Conservation (phyloP, 1,139 yeast genomes). For the Geotrichum fermentans region DNA sequence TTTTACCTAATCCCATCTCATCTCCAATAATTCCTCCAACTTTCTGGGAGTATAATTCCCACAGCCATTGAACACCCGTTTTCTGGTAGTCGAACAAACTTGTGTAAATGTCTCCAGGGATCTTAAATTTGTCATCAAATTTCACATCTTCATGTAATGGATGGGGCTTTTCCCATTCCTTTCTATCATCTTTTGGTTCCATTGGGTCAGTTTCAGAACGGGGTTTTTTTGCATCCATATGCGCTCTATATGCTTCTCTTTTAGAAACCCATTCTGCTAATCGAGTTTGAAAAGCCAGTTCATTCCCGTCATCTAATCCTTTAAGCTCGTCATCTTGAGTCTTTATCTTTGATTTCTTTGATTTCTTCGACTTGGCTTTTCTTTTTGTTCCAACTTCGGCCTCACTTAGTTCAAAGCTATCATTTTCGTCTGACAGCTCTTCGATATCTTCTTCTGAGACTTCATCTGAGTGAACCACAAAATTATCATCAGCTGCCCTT, state of each 20-base stretch:
- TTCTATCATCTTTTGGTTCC: constrained; percentile 34
- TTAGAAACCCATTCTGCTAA: constrained; percentile 54
- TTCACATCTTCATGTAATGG: constrained; percentile 73
- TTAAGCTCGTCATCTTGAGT: constrained; percentile 35
- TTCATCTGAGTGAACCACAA: constrained; percentile 16
- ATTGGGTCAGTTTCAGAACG: constrained; percentile 19
- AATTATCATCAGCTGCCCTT: constrained; percentile 28
- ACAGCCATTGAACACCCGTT: constrained; percentile 72
- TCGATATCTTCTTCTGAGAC: constrained; percentile 28
- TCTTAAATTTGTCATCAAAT: constrained; percentile 58
- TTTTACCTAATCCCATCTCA: constrained; percentile 97
- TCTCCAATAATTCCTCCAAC: constrained; percentile 96
- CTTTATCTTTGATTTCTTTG: constrained; percentile 20
- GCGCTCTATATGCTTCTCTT: constrained; percentile 31
- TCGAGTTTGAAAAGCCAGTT: constrained; percentile 53
- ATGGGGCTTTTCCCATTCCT: constrained; percentile 71
- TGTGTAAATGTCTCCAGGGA: constrained; percentile 90
- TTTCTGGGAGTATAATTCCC: constrained; percentile 76
- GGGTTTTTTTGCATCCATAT: constrained; percentile 12
- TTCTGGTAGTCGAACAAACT: constrained; percentile 87
- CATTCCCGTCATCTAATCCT: constrained; percentile 78
- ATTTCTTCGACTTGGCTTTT: constrained; percentile 15
- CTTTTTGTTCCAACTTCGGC: constrained; percentile 24
- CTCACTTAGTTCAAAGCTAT: constrained; percentile 29
- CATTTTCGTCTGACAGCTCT: constrained; percentile 24